Percentiles rank a stretch among this genome's conserved stretches.
These are phyloP conservation scores for Forsythia suspensa DNA, from an alignment of 257 asterid species.

Conservation along the genomic window DNA sequence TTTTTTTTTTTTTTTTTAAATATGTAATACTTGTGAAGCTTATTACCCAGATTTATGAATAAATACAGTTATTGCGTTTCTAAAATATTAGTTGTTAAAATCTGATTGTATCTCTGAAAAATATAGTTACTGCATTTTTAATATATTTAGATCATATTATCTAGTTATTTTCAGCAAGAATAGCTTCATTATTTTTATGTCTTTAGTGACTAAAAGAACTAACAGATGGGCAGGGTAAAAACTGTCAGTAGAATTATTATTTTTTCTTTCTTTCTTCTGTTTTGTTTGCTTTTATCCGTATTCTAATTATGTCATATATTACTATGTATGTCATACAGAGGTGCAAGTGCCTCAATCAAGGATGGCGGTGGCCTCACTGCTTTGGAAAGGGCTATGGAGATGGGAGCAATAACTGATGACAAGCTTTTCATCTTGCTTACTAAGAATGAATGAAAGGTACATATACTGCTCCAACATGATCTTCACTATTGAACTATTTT, in stretches of 20 bases:
- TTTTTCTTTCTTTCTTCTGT: not conserved
- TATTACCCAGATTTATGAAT: not conserved
- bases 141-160: not conserved
- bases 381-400: conserved; percentile 94
- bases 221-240: not conserved
- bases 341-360: conserved; percentile 77
- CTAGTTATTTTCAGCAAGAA: not conserved
- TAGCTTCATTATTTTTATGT: not conserved
- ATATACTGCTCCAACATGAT: conserved; percentile 11
- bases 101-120: not conserved
- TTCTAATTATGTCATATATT: conserved; percentile 1
- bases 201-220: not conserved
- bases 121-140: not conserved
- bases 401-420: conserved; percentile 96
- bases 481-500: not conserved
- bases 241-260: not conserved
- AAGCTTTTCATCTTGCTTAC: conserved; percentile 83
- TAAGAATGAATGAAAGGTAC: conserved; percentile 58
- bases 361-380: conserved; percentile 78
- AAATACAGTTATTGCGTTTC: not conserved
- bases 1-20: too few species aligned
- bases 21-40: not conserved
- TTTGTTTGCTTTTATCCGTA: not conserved
- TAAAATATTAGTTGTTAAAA: not conserved
- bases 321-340: conserved; percentile 44